phyloP scores from a whole-genome alignment of 148 eudicot species.

The Silene latifolia region DNA sequence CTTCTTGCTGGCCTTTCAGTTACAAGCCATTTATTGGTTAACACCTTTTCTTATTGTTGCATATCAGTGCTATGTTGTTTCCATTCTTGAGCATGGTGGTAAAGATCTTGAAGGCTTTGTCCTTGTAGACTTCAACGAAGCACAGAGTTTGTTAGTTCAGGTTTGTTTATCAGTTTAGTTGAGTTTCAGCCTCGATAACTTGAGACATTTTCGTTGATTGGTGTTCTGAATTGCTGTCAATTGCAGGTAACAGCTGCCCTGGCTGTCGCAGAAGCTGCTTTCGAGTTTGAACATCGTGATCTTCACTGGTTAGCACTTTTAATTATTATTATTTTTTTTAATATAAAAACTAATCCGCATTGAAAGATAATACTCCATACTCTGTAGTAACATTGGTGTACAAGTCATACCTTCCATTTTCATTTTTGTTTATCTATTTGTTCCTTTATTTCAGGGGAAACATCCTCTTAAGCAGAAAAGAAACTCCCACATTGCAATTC shows the following conservation, averaged over 20 bases:
- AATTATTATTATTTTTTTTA: neutral
- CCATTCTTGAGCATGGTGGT: slow-evolving; percentile 91
- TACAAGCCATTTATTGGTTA: neutral
- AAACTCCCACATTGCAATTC: slow-evolving; percentile 42
- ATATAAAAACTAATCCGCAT: slow-evolving; percentile 14
- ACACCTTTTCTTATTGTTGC: neutral
- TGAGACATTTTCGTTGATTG: neutral
- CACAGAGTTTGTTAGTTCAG: slow-evolving; percentile 80
- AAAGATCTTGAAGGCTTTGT: slow-evolving; percentile 91
- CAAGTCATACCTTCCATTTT: slow-evolving; percentile 1
- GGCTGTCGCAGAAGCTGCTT: slow-evolving; percentile 95
- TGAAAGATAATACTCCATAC: neutral
- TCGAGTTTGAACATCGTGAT: slow-evolving; percentile 95
- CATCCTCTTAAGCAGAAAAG: slow-evolving; percentile 73
- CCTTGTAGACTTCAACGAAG: slow-evolving; percentile 72
- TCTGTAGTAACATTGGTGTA: slow-evolving; percentile 6
- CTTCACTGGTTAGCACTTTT: slow-evolving; percentile 62
- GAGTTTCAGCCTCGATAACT: neutral
- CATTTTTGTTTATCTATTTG: slow-evolving; percentile 1
- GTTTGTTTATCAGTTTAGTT: neutral
- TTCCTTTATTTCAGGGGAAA: slow-evolving; percentile 61
- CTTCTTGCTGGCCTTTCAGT: slow-evolving; percentile 2
- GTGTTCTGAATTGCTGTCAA: slow-evolving; percentile 11
- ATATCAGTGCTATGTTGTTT: slow-evolving; percentile 67
- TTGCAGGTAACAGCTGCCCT: slow-evolving; percentile 75